Base-by-base conservation (phyloP, 257 asterid genomes). In the Mentha longifolia region DNA sequence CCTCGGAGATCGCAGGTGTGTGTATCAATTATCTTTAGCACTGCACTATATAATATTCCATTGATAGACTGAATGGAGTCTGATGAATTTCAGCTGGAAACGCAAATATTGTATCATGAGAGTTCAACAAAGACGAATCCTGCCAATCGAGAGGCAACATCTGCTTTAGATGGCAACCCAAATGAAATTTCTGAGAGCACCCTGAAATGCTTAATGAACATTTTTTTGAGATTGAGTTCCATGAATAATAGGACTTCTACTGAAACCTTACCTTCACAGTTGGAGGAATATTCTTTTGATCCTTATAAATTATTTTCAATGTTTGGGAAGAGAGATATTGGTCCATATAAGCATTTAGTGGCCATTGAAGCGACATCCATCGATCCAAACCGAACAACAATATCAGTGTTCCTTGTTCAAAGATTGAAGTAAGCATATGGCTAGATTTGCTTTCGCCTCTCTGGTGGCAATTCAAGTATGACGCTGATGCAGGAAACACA, bases 161-260 rank as follows among this genome's bases (percentile, higher is more conserved):
- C 75, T 8, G 65, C 79, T 0, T 28, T 55, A 30, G 82, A 69
- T 56, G 81, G 84, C 46, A 74, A 68, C 74, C 96, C 96, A 46
- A 92, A 90, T 61, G 81, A 82, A 77, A 78, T 92, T 54, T 92
- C 98, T 0, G 98, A 90, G 85, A 82, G 75, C 79, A 86, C 87
- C 68, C 52, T 92, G 83, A 90, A 87, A 83, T 92, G 98, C 79
- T 81, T 92, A 28, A 80, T 76, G 75, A 84, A 74, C 63, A 81
- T 92, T 17, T 88, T 87, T 79, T 42, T 85, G 79, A 84, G 93
- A 81, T 80, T 90, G 93, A 88, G 85, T 80, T 82, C 95, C 16
- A 80, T 68, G 56, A 90, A 70, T 68, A 77, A 80, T 55, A 76
- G 82, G 76, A 85, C 80, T 64, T 74, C 69, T 14, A 65, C 77